Evolutionary conservation across 257 asterid species (phyloP).

Genomic region (Vinca minor): DNA sequence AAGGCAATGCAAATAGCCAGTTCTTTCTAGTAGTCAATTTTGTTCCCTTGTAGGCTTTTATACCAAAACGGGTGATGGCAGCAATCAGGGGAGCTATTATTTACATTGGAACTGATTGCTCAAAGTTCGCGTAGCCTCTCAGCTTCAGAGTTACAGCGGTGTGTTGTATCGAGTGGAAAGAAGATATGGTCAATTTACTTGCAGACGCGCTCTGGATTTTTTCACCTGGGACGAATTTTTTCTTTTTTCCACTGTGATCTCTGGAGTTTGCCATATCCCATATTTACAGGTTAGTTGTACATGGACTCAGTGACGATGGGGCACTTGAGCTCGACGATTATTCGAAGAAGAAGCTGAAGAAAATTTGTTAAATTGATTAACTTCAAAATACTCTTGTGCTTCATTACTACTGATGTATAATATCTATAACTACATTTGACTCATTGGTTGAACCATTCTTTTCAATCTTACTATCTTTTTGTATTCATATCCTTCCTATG

Average conservation of each 20-base stretch:
- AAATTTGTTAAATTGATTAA: neutral
- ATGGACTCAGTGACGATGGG: neutral
- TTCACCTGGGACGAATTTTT: neutral
- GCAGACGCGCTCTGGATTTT: too few species aligned
- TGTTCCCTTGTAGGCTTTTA: constrained; percentile 5
- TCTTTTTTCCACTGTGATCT: neutral
- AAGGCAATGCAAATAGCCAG: constrained; percentile 60
- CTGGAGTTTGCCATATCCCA: too few species aligned
- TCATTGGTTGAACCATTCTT: constrained; percentile 3
- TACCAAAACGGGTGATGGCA: constrained; percentile 5
- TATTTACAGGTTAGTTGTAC: neutral
- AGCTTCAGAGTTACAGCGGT: neutral
- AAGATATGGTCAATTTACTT: too few species aligned
- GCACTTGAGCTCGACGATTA: neutral
- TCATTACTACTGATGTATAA: constrained; percentile 1
- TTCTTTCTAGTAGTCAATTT: constrained; percentile 7
- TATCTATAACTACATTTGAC: neutral
- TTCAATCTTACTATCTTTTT: too few species aligned
- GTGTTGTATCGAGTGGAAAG: neutral
- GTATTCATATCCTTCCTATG: too few species aligned
- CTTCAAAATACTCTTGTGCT: neutral
- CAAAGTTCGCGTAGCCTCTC: neutral
- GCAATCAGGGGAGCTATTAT: too few species aligned
- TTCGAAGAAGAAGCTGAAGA: neutral
- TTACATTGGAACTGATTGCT: too few species aligned